Conservation (phyloP, 2,329 filamentous ascomycete species). For the Grosmannia huntii region DNA sequence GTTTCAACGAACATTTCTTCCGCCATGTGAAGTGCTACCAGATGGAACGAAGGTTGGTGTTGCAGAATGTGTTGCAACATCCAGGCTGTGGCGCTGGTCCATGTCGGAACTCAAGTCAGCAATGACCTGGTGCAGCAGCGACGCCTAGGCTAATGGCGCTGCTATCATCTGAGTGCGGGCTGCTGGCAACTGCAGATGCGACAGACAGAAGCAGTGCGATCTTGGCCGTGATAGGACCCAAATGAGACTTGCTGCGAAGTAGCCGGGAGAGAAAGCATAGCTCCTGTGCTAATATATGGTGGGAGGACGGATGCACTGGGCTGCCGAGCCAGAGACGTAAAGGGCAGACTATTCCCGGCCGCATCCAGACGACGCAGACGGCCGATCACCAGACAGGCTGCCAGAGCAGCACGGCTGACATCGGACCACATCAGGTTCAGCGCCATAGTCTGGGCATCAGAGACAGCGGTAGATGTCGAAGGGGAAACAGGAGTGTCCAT, state of each 20-base stretch:
- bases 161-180: neutral
- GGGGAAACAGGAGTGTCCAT: neutral
- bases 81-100: neutral
- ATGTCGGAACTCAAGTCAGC: neutral
- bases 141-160: neutral
- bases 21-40: too few relatives aligned
- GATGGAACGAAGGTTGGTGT: too few relatives aligned
- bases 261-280: neutral
- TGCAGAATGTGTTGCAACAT: too few relatives aligned
- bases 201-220: constrained; percentile 4
- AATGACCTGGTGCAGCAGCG: constrained; percentile 1
- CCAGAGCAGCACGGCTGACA: constrained; percentile 3
- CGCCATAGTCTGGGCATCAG: neutral
- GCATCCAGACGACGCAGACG: constrained; percentile 4
- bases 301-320: constrained; percentile 2
- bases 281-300: neutral
- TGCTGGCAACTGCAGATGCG: constrained; percentile 1
- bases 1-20: too few relatives aligned
- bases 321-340: neutral
- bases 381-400: constrained; percentile 2
- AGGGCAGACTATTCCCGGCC: neutral
- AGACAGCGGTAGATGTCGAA: neutral
- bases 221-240: constrained; percentile 6
- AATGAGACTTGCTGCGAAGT: constrained; percentile 2
- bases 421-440: constrained; percentile 6